Base-by-base conservation (phyloP, 176 grass and related monocot species). In the Elaeis guineensis region DNA sequence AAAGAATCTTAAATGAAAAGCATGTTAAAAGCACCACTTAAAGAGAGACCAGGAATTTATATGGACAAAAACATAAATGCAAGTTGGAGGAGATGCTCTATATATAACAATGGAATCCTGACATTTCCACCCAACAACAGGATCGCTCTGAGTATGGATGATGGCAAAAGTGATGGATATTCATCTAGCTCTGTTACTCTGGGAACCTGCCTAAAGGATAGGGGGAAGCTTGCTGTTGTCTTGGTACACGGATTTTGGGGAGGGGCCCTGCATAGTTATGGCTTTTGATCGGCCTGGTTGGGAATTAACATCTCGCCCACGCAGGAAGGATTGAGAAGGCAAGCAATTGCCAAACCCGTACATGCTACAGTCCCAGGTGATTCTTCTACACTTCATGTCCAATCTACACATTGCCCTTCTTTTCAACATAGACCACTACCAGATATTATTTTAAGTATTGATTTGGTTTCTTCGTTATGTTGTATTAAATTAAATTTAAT, bases 171-270 rank as follows among this genome's bases (percentile, higher is more conserved):
- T 70, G 75, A 82, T 64, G 21, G 48, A 85, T 82, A 28, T 78
- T 62, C 75, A 66, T 16, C 29, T 57, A 78, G 78, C 50, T 59
- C 54, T 17, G n/a, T 70, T 58, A 69, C 69, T 49, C 66, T 85
- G 22, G 71, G 81, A 16, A 62, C 75, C 18, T 80, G 78, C 73
- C 53, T 75, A 50, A 84, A 78, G 57, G 76, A 83, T 62, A 80
- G 74, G 6, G 69, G 75, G 35, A 88, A 74, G 75, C 74, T 79
- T 35, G 84, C 83, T 49, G 32, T 91, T 66, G 80, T 97, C 63
- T 70, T 97, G 67, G 84, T 97, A 11, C 92, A 97, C 85, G 92
- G 92, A 24, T 97, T 97, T 70, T 87, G 92, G 69, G 92, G 92
- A 21, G 92, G 92, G 17, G 84, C 88, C 78, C 19, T 79, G 77